Percentiles rank a stretch among this genome's conserved stretches.
Evolutionary conservation across 2,329 filamentous ascomycete species (phyloP).

Genomic region (Biscogniauxia mediterranea): DNA sequence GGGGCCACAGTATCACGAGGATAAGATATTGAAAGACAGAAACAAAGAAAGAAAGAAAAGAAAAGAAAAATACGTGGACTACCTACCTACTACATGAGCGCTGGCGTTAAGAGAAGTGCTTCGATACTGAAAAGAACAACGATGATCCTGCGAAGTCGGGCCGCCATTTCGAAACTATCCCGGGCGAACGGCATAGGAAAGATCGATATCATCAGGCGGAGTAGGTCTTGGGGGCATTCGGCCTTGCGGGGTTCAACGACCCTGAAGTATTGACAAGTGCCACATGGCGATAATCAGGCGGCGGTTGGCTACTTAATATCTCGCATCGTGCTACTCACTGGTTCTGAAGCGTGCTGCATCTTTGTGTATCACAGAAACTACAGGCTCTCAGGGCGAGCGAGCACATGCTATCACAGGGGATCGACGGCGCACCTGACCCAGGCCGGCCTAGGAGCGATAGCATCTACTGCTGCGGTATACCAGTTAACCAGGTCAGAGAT

Average conservation of each 20-base stretch:
- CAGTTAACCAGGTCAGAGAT: neutral
- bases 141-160: neutral
- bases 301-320: conserved; percentile 19
- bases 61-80: neutral
- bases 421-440: neutral
- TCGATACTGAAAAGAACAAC: neutral
- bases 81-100: neutral
- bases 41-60: neutral
- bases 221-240: neutral
- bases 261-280: conserved; percentile 6
- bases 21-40: neutral
- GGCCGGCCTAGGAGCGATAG: neutral
- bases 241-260: neutral
- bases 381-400: neutral
- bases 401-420: neutral
- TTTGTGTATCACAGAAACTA: conserved; percentile 5
- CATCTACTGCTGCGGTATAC: neutral
- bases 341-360: conserved; percentile 14
- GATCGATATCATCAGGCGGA: neutral
- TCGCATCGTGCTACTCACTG: conserved; percentile 8
- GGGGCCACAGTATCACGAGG: neutral
- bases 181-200: neutral
- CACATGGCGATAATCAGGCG: conserved; percentile 14
- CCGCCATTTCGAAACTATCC: neutral
- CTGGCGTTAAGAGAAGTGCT: neutral